A percentile compares a stretch with the other conserved stretches of the same genome.
phyloP scores from a whole-genome alignment of 2,329 filamentous ascomycete species.

The Samsoniella hepiali region DNA sequence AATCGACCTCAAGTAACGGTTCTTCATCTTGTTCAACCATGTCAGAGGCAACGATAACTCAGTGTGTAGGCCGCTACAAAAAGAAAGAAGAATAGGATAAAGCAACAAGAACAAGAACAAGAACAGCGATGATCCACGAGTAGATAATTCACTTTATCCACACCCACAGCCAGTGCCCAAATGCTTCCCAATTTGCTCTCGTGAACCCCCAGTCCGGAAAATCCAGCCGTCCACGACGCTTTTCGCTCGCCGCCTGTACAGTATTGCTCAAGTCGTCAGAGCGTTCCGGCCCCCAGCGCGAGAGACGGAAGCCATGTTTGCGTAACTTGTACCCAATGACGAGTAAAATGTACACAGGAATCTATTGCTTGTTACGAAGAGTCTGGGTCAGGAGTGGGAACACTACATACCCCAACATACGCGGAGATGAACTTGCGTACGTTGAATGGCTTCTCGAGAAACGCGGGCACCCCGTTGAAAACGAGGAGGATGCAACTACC shows the following conservation, averaged over 20 bases:
- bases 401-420: constrained; percentile 37
- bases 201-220: constrained; percentile 34
- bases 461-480: constrained; percentile 35
- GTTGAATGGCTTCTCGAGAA: constrained; percentile 34
- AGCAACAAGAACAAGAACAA: background rate
- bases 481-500: constrained; percentile 33
- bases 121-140: background rate
- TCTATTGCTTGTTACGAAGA: constrained; percentile 21
- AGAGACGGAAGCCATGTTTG: constrained; percentile 33
- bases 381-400: background rate
- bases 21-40: no score
- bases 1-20: no score
- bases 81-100: background rate
- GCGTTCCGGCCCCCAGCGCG: constrained; percentile 35
- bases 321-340: constrained; percentile 38
- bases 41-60: no score
- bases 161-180: constrained; percentile 36
- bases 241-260: constrained; percentile 33
- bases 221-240: constrained; percentile 35
- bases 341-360: constrained; percentile 36
- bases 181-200: constrained; percentile 29
- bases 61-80: no score
- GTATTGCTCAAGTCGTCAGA: constrained; percentile 37
- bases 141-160: constrained; percentile 33
- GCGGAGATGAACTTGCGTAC: constrained; percentile 35